Evolutionary conservation across 1,139 yeast genomes (phyloP).

Genomic region (Yueomyces sp.): DNA sequence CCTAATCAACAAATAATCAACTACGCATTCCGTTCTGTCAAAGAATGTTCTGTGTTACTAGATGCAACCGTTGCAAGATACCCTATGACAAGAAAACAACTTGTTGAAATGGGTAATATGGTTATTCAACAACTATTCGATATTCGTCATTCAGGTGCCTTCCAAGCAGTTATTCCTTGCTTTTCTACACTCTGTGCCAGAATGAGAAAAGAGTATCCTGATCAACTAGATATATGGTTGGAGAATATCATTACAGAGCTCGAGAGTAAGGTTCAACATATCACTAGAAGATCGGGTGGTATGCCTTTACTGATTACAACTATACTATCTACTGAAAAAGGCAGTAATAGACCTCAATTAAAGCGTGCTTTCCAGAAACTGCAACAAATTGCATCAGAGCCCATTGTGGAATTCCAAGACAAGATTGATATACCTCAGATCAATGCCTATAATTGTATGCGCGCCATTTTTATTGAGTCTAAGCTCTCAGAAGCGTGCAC

Average conservation of each 20-base stretch:
- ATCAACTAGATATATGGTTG: conserved; percentile 44
- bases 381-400: conserved; percentile 37
- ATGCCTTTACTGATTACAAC: conserved; percentile 71
- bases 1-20: conserved; percentile 50
- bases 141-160: conserved; percentile 84
- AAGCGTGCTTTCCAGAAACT: conserved; percentile 39
- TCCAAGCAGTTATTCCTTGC: conserved; percentile 75
- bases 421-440: conserved; percentile 77
- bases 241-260: conserved; percentile 39
- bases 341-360: conserved; percentile 27
- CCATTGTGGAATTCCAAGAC: conserved; percentile 37
- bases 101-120: conserved; percentile 37
- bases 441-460: conserved; percentile 81
- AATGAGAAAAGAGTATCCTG: conserved; percentile 29
- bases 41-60: conserved; percentile 54
- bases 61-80: conserved; percentile 27
- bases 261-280: conserved; percentile 46
- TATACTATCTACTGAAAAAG: conserved; percentile 44
- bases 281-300: conserved; percentile 88
- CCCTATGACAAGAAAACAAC: conserved; percentile 15
- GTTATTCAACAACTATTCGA: conserved; percentile 55
- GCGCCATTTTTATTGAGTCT: conserved; percentile 60
- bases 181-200: conserved; percentile 49
- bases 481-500: conserved; percentile 43
- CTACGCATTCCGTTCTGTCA: conserved; percentile 77